These are phyloP conservation scores for Fusarium annulatum DNA, from an alignment of 2,329 filamentous ascomycete genomes.

Conservation along the genomic window DNA sequence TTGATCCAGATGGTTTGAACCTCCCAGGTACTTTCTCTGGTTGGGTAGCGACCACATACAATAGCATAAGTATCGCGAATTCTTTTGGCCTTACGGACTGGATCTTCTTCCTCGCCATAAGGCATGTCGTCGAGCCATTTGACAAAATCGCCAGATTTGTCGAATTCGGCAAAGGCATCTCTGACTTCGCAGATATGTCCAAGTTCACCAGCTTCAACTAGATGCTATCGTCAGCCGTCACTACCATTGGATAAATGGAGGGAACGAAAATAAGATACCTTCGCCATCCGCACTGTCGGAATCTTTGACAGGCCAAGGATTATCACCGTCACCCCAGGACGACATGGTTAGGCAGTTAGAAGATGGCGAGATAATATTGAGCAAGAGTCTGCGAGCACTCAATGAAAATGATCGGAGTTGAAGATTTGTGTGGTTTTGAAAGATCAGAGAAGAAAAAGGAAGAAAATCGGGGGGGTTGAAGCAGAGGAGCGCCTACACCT, in stretches of 20 bases:
- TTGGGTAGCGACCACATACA: neutral
- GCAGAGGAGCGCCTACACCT: too few species aligned
- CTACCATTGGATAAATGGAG: too few species aligned
- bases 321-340: too few species aligned
- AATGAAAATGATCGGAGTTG: neutral
- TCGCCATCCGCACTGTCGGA: too few species aligned
- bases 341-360: too few species aligned
- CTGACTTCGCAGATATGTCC: too few species aligned
- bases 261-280: too few species aligned
- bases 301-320: too few species aligned
- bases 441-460: neutral
- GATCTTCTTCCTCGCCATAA: too few species aligned
- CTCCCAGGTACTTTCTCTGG: neutral
- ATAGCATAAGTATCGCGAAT: neutral
- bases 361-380: neutral
- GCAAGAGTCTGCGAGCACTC: accelerated
- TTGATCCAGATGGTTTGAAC: conserved; percentile 4
- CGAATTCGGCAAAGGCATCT: neutral
- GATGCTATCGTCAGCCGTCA: too few species aligned
- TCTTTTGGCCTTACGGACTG: too few species aligned
- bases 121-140: neutral
- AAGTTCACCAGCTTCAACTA: too few species aligned
- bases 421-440: accelerated
- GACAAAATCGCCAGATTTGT: accelerated
- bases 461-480: accelerated